These are phyloP conservation scores for Hyphopichia fennica DNA, from an alignment of 1,139 yeast species.

Conservation along the genomic window DNA sequence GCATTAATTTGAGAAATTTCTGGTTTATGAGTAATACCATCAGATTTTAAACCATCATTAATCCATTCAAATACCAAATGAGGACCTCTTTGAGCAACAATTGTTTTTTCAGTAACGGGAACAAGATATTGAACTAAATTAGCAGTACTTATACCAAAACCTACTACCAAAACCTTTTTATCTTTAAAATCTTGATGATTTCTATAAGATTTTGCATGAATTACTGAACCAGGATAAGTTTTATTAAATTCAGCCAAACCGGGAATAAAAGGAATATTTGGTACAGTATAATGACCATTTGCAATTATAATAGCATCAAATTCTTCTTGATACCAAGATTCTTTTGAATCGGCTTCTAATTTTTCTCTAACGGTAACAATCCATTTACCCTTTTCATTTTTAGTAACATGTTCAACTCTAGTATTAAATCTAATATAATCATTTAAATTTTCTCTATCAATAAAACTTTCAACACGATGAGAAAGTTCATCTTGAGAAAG, in stretches of 20 bases:
- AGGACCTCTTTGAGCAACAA: conserved; percentile 35
- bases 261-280: conserved; percentile 45
- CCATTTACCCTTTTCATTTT: conserved; percentile 41
- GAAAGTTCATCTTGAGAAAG: conserved; percentile 40
- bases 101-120: conserved; percentile 39
- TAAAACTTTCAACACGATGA: conserved; percentile 27
- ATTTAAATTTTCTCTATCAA: conserved; percentile 26
- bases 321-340: conserved; percentile 39
- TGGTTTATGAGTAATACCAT: conserved; percentile 33
- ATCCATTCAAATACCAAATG: conserved; percentile 31
- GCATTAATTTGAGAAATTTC: conserved; percentile 26
- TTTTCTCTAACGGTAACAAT: conserved; percentile 34
- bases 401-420: conserved; percentile 38
- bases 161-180: conserved; percentile 48
- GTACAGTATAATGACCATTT: conserved; percentile 56
- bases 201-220: conserved; percentile 63
- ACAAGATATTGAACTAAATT: conserved; percentile 50
- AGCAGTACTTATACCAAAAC: conserved; percentile 51
- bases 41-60: conserved; percentile 38
- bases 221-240: conserved; percentile 45
- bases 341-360: conserved; percentile 14
- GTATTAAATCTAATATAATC: conserved; percentile 38
- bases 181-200: conserved; percentile 45
- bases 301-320: conserved; percentile 54
- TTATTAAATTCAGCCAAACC: conserved; percentile 54